Conservation (phyloP, 106 monocot species). For the Gastrodia elata region DNA sequence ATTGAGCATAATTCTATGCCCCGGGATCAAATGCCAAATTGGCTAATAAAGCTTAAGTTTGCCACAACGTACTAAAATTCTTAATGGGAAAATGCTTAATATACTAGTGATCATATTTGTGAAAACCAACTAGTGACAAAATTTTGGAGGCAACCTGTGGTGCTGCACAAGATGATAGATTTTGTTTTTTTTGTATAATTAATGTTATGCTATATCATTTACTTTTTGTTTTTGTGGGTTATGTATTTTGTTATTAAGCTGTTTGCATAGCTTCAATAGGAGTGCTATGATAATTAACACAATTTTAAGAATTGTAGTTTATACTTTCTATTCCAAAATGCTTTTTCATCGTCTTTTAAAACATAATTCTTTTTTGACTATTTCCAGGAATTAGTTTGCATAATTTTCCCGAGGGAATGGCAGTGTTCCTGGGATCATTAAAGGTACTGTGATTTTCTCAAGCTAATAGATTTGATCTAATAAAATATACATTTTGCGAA, state of each 20-base stretch:
- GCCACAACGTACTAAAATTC: too few species aligned
- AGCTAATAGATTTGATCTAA: too few species aligned
- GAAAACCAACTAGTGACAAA: too few species aligned
- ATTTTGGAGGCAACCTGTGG: too few species aligned
- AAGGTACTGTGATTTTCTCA: constrained; percentile 43
- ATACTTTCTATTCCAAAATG: neutral
- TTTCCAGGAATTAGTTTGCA: constrained; percentile 95
- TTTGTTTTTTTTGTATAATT: neutral
- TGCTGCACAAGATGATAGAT: too few species aligned
- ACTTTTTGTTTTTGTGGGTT: neutral
- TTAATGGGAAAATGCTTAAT: too few species aligned
- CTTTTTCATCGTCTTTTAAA: constrained; percentile 5
- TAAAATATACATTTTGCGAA: neutral
- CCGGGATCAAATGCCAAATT: too few species aligned
- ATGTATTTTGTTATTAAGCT: neutral
- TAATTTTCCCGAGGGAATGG: constrained; percentile 99
- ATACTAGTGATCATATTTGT: too few species aligned
- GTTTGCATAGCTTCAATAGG: neutral
- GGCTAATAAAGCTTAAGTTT: too few species aligned
- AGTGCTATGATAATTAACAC: neutral
- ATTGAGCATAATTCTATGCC: too few species aligned
- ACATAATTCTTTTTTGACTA: constrained; percentile 5
- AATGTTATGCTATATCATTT: neutral
- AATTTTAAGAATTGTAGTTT: neutral
- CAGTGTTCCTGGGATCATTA: constrained; percentile 95